A percentile compares a stretch with the other conserved stretches of the same genome.
These are phyloP conservation scores for Tillandsia fasciculata DNA, from an alignment of 176 grass and related monocot species.

Conservation along the genomic window DNA sequence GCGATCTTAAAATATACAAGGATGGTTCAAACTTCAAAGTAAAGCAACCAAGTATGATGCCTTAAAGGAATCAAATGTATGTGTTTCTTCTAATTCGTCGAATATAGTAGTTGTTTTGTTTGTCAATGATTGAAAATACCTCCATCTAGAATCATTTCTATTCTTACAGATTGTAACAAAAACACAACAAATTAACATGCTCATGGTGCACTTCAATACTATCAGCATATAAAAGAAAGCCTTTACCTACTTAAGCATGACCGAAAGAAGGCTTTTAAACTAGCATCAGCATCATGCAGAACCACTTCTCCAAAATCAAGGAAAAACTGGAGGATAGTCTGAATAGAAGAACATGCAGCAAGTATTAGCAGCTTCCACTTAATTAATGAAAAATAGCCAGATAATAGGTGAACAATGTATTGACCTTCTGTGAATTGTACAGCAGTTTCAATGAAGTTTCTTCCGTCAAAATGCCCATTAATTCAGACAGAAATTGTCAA, in stretches of 20 bases:
- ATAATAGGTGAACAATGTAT: background rate
- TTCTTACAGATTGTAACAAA: background rate
- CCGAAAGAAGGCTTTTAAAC: constrained; percentile 68
- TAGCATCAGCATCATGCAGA: constrained; percentile 86
- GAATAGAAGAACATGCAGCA: constrained; percentile 8
- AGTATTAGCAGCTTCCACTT: background rate
- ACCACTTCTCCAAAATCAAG: constrained; percentile 95
- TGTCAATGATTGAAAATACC: too few species aligned
- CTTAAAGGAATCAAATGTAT: too few species aligned
- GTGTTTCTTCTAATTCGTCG: too few species aligned
- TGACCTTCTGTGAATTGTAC: too few species aligned
- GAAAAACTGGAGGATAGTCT: constrained; percentile 97
- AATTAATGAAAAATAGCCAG: constrained; percentile 9
- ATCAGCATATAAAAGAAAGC: background rate
- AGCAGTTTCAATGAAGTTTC: too few species aligned
- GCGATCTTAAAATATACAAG: background rate
- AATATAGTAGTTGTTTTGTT: too few species aligned
- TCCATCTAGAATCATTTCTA: too few species aligned
- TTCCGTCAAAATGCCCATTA: too few species aligned
- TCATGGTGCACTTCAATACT: background rate
- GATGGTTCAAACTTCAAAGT: background rate
- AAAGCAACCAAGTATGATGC: too few species aligned
- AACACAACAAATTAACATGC: background rate
- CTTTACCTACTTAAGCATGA: constrained; percentile 95
- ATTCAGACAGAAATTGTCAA: too few species aligned